A percentile compares a stretch with the other conserved stretches of the same genome.
These are phyloP conservation scores for Neurospora sp. DNA, from an alignment of 495 filamentous ascomycete genomes.

Conservation along the genomic window DNA sequence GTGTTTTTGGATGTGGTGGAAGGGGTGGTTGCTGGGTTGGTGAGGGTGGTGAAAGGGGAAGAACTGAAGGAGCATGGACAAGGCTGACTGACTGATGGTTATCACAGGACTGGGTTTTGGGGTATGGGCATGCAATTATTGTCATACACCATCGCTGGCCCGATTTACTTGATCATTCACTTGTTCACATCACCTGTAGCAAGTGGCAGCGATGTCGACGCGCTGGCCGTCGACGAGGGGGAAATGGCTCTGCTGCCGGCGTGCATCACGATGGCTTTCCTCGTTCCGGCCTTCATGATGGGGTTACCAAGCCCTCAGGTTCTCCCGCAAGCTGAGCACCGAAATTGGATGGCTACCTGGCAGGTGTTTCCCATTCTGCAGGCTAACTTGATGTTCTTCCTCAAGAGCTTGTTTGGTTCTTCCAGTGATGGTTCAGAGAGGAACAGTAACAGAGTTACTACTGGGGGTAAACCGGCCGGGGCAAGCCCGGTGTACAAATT, in stretches of 20 bases:
- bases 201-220: conserved; percentile 24
- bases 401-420: conserved; percentile 11
- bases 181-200: conserved; percentile 44
- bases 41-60: background rate
- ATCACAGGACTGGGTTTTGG: conserved; percentile 34
- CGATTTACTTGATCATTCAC: conserved; percentile 42
- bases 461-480: conserved; percentile 24
- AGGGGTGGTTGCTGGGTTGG: background rate
- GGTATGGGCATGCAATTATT: conserved; percentile 45
- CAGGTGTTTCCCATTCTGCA: conserved; percentile 49
- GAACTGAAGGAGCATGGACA: background rate
- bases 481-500: conserved; percentile 47
- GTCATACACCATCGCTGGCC: conserved; percentile 44
- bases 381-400: conserved; percentile 20
- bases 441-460: background rate
- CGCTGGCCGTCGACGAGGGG: conserved; percentile 31
- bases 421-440: background rate
- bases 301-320: conserved; percentile 38
- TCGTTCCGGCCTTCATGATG: conserved; percentile 43
- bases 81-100: background rate
- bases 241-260: conserved; percentile 40
- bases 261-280: conserved; percentile 38
- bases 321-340: conserved; percentile 40
- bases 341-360: conserved; percentile 49
- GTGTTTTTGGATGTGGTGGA: background rate